phyloP scores from a whole-genome alignment of 2,329 filamentous ascomycete species.

The Penicillium sp. region DNA sequence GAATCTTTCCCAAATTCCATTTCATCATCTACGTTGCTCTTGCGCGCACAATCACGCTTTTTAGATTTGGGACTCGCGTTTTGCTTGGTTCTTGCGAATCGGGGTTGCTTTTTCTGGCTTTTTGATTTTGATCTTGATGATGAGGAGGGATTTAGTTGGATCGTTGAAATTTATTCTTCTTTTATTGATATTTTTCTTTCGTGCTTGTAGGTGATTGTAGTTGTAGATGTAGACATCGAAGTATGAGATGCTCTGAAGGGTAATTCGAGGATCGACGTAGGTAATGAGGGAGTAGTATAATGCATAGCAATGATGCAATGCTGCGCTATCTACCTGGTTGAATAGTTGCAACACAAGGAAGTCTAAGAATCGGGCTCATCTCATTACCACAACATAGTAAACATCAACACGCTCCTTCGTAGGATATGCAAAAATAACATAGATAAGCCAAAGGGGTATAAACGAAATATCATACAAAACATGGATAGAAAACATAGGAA shows the following conservation, averaged over 20 bases:
- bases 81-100: background rate
- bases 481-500: constrained; percentile 2
- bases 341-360: background rate
- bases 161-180: constrained; percentile 10
- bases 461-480: background rate
- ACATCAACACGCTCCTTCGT: too few species aligned
- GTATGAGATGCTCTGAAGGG: too few species aligned
- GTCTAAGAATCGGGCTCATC: too few species aligned
- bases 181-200: background rate
- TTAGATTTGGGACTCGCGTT: constrained; percentile 1
- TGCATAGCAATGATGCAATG: background rate
- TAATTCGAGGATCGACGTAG: too few species aligned
- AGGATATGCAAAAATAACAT: background rate
- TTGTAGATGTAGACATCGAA: background rate
- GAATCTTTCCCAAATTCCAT: background rate
- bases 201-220: background rate
- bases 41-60: background rate
- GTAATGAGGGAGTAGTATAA: too few species aligned
- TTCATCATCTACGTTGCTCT: constrained; percentile 9
- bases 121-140: background rate
- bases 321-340: background rate
- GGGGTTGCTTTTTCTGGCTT: background rate
- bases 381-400: background rate
- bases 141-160: background rate
- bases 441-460: constrained; percentile 4